Evolutionary conservation across 1,284 basidiomycete genomes (phyloP), one percentile per base, ranked within the genome.

Genomic region (Cerioporus squamosus): DNA sequence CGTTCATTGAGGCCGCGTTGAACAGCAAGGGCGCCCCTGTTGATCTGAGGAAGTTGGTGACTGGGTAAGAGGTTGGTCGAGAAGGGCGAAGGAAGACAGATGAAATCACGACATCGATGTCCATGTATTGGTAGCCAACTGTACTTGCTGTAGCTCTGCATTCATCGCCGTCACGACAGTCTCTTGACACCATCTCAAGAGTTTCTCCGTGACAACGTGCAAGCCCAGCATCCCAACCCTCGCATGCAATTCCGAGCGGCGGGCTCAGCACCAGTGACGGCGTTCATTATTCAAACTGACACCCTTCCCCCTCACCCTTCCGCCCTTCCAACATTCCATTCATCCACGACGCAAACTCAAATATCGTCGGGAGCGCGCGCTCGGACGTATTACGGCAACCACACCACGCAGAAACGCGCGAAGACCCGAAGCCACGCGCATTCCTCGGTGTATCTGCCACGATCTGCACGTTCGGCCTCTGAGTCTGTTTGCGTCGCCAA

Each of bases 1-100:
- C 87, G 31, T 79, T 93, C 65, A 87, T 94, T 62, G 78, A 95
- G 75, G 91, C 88, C n/a, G 82, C 83, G 39, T 76, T 94, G 73
- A 85, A 81, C 44, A 92, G 90, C 66, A 74, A 82, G 17, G 92
- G 93, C 2, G 66, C 75, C 54, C 70, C 82, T 48, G 77, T 91
- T 9, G 83, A 89, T 68, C 74, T 93, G 53, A 75, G 74, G 44
- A 77, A 75, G 61, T 68, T 84, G 24, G 66, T 73, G 24, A 45
- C 57, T 52, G 54, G 56, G 47, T 64, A 42, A 45, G 44, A 33
- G 40, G 31, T 29, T 24, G 46, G 33, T n/a, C 23, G 44, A 14
- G 44, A 42, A 20, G 3, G 26, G 40, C 29, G 45, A 4, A 36
- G 24, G 33, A 36, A 36, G 14, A 36, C 33, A 36, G 12, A 36